These are phyloP conservation scores for Leishmania gerbilli DNA, from an alignment of 208 protist species.

Conservation along the genomic window DNA sequence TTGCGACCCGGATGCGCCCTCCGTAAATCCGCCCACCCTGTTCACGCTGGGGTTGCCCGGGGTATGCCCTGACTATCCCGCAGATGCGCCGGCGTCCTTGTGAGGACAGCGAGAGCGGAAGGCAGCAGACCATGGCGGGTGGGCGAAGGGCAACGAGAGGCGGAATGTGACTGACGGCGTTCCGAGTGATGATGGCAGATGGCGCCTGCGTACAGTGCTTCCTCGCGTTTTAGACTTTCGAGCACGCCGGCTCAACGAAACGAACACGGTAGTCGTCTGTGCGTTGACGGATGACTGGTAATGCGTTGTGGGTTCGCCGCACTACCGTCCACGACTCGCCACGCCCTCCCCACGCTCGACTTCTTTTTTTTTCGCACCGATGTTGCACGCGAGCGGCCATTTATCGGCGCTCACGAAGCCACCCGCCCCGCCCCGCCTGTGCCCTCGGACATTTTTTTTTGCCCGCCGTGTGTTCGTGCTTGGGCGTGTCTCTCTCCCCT, in stretches of 20 bases:
- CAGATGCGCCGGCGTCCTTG: neutral
- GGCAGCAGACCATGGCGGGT: neutral
- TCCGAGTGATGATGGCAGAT: neutral
- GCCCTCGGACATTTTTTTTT: too few relatives aligned
- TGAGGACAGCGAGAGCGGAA: neutral
- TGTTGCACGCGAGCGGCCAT: neutral
- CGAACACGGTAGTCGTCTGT: too few relatives aligned
- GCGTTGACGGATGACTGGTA: neutral
- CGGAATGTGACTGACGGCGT: neutral
- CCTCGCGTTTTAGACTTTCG: neutral
- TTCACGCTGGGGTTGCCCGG: conserved; percentile 16
- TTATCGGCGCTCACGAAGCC: neutral
- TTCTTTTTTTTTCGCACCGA: neutral
- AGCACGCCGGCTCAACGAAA: neutral
- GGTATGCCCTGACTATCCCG: neutral
- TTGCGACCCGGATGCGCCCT: conserved; percentile 19
- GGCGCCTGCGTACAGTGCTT: neutral
- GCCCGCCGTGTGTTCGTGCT: too few relatives aligned
- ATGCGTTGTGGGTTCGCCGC: neutral
- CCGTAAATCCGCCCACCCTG: conserved; percentile 21
- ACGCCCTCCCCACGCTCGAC: neutral
- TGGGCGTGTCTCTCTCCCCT: too few relatives aligned
- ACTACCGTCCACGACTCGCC: neutral
- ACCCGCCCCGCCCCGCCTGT: too few relatives aligned
- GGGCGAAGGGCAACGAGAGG: neutral